Conservation (phyloP, 495 filamentous ascomycete genomes). For the Hyaloscypha finlandica region DNA sequence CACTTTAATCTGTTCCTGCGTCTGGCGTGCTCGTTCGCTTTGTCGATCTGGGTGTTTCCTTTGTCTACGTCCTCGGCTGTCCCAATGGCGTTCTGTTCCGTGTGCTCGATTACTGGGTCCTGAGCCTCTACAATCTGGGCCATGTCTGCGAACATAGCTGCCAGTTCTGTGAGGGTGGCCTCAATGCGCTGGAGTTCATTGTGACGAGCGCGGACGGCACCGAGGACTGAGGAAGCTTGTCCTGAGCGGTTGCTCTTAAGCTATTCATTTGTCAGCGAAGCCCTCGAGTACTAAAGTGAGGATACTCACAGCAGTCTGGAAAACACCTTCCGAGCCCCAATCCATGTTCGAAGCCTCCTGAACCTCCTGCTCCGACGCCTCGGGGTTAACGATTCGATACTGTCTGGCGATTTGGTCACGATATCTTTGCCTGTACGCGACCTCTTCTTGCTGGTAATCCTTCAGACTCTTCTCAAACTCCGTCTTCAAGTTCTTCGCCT, state of each 20-base stretch:
- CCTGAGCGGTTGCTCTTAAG: constrained; percentile 69
- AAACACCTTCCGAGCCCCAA: constrained; percentile 74
- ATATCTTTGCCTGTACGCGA: constrained; percentile 62
- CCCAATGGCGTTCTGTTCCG: constrained; percentile 56
- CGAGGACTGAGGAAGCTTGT: constrained; percentile 65
- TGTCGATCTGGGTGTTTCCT: constrained; percentile 61
- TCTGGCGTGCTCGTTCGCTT: constrained; percentile 59
- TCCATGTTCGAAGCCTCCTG: constrained; percentile 63
- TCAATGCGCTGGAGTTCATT: constrained; percentile 75
- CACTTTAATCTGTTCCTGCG: constrained; percentile 68
- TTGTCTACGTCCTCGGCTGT: constrained; percentile 58
- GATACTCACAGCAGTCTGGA: constrained; percentile 65
- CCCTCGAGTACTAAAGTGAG: background rate
- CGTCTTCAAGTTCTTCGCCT: constrained; percentile 63
- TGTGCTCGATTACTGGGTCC: constrained; percentile 53
- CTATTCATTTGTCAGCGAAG: constrained; percentile 39
- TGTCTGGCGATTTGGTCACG: constrained; percentile 72
- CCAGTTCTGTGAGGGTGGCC: constrained; percentile 63
- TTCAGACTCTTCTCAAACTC: constrained; percentile 65
- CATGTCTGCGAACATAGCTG: constrained; percentile 66
- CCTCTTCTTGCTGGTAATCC: constrained; percentile 65
- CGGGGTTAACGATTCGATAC: constrained; percentile 74
- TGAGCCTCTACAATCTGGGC: constrained; percentile 65
- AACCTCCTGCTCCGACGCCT: constrained; percentile 66
- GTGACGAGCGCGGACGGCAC: constrained; percentile 73